Conservation (phyloP, 805 yeast species). For the Lipomyces lipofer region DNA sequence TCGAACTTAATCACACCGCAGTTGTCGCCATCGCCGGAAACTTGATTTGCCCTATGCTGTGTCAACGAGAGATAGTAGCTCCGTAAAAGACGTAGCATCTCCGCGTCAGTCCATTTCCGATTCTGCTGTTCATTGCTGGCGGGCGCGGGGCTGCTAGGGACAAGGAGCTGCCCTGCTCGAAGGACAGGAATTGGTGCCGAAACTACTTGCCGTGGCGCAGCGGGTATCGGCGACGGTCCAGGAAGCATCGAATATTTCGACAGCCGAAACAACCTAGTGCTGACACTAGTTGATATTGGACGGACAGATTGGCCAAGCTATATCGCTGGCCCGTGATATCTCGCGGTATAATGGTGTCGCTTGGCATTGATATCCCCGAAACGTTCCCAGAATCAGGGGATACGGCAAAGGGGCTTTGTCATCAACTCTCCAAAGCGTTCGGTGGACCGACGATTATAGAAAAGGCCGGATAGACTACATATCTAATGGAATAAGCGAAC, state of each 20-base stretch:
- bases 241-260: too few species aligned
- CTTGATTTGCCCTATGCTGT: constrained; percentile 13
- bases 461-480: constrained; percentile 73
- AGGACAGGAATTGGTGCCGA: constrained; percentile 2
- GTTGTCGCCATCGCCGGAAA: constrained; percentile 6
- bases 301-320: too few species aligned
- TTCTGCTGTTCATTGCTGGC: constrained; percentile 18
- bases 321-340: too few species aligned
- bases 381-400: constrained; percentile 5
- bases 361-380: constrained; percentile 8
- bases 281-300: too few species aligned
- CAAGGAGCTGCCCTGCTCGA: neutral
- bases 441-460: constrained; percentile 66
- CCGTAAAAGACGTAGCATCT: constrained; percentile 19
- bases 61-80: constrained; percentile 24
- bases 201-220: neutral
- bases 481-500: constrained; percentile 48
- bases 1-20: constrained; percentile 20
- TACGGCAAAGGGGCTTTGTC: constrained; percentile 30
- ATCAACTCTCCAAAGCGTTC: constrained; percentile 49
- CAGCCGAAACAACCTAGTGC: too few species aligned
- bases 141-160: neutral
- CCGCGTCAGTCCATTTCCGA: constrained; percentile 28
- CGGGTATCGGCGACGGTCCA: too few species aligned
- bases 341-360: too few species aligned